phyloP scores from a whole-genome alignment of 495 filamentous ascomycete species.

The Parmelia sp. region DNA sequence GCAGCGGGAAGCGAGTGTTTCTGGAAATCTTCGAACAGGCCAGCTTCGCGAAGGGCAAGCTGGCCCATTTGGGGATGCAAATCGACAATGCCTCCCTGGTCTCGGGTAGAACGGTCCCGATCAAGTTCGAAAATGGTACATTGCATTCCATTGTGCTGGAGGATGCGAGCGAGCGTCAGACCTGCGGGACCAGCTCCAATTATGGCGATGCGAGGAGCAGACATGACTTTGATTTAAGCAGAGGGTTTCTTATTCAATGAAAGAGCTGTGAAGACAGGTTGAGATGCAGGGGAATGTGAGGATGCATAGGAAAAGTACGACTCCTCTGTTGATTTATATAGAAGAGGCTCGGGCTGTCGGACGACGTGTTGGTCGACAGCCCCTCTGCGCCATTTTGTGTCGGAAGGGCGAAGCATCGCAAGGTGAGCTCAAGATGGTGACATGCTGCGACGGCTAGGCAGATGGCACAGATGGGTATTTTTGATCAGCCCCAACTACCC shows the following conservation, averaged over 20 bases:
- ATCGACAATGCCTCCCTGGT: constrained; percentile 50
- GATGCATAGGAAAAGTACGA: background rate
- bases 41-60: constrained; percentile 44
- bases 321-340: background rate
- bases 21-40: constrained; percentile 44
- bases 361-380: background rate
- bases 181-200: constrained; percentile 52
- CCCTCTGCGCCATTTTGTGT: background rate
- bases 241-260: background rate
- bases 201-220: constrained; percentile 43
- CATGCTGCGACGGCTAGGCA: background rate
- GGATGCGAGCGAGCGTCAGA: constrained; percentile 48
- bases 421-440: background rate
- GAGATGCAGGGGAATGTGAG: background rate
- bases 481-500: too few relatives aligned
- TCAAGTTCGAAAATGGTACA: constrained; percentile 47
- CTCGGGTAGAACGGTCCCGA: constrained; percentile 32
- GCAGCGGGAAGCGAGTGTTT: constrained; percentile 40
- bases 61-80: constrained; percentile 47
- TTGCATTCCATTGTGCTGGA: constrained; percentile 30
- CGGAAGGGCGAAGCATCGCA: background rate
- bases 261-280: background rate
- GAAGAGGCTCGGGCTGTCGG: background rate
- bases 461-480: background rate
- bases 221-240: background rate